Base-by-base conservation (phyloP, 1,139 yeast genomes). In the Suhomyces bolitotheri region DNA sequence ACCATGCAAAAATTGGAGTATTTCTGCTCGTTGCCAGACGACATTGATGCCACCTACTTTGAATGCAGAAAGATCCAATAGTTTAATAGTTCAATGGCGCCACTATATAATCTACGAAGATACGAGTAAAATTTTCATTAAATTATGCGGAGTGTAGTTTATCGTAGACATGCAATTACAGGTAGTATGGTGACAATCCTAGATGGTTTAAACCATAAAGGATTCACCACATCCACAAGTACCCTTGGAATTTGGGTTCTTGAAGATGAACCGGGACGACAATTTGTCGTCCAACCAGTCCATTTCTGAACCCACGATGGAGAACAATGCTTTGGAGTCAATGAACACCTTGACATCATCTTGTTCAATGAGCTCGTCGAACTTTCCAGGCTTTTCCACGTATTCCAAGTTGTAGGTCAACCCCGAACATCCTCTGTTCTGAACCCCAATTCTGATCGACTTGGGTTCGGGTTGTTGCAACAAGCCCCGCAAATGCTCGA, bases 201-300 rank as follows among this genome's bases (percentile, higher is more conserved):
- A n/a, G n/a, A n/a, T n/a, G n/a, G 20, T 11, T 25, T 65, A 89
- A 6, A 89, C 96, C 97, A 90, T 90, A 60, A 92, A 92, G 5
- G 96, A 87, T 65, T 92, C 98, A 38, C 97, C 98, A 62, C 98
- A 92, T 12, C 98, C 98, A 64, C 98, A 92, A 36, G 96, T 86
- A 22, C 97, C 97, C 67, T 90, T 92, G 31, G 95, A 84, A 62
- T 92, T 92, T 43, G 98, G 98, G 61, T 92, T 92, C 62, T 76
- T 82, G 70, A 92, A 92, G 24, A 92, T 88, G 59, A 92, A 92
- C 55, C 95, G 77, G 12, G 95, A 82, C 23, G 90, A 78, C 46
- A 92, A 70, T 61, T 88, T 89, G 57, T 92, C 97, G 55, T 92
- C 97, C 40, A 87, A 71, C 96, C 97, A 92, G 64, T 92, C 98